These are phyloP conservation scores for Hansfordia pulvinata DNA, from an alignment of 2,329 filamentous ascomycete genomes.

Conservation along the genomic window DNA sequence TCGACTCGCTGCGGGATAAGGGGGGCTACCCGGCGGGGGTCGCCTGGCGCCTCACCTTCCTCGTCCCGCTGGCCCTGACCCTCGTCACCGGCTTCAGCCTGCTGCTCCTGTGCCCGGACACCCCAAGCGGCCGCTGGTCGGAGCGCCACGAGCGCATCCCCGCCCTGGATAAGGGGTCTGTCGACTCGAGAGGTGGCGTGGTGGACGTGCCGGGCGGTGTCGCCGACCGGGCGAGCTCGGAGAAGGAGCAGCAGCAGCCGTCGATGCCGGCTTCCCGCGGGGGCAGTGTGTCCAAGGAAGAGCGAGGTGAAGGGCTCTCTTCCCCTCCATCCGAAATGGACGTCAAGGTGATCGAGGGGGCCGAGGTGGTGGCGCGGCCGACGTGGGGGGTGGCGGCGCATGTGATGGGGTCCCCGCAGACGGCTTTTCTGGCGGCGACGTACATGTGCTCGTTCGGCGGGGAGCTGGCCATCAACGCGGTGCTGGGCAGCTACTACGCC, in stretches of 20 bases:
- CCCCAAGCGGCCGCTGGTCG: constrained; percentile 69
- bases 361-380: constrained; percentile 42
- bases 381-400: constrained; percentile 30
- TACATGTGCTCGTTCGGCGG: constrained; percentile 51
- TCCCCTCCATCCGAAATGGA: no score
- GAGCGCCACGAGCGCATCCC: constrained; percentile 54
- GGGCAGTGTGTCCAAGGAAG: constrained; percentile 29
- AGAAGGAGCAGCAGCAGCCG: constrained; percentile 24
- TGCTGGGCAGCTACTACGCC: constrained; percentile 44
- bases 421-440: constrained; percentile 37
- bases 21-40: constrained; percentile 48
- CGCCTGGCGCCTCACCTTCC: constrained; percentile 75
- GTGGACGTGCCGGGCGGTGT: constrained; percentile 37
- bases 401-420: constrained; percentile 38
- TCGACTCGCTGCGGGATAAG: constrained; percentile 59
- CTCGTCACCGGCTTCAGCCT: constrained; percentile 52
- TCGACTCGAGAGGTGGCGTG: constrained; percentile 22
- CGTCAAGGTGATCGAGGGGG: constrained; percentile 41
- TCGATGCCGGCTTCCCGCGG: no score
- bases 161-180: constrained; percentile 39
- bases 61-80: constrained; percentile 72
- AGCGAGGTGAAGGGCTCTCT: no score
- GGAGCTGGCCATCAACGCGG: constrained; percentile 48
- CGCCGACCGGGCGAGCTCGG: constrained; percentile 24
- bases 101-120: constrained; percentile 65